These are phyloP conservation scores for Coniophora puteana DNA, from an alignment of 1,284 basidiomycete species.

Conservation along the genomic window DNA sequence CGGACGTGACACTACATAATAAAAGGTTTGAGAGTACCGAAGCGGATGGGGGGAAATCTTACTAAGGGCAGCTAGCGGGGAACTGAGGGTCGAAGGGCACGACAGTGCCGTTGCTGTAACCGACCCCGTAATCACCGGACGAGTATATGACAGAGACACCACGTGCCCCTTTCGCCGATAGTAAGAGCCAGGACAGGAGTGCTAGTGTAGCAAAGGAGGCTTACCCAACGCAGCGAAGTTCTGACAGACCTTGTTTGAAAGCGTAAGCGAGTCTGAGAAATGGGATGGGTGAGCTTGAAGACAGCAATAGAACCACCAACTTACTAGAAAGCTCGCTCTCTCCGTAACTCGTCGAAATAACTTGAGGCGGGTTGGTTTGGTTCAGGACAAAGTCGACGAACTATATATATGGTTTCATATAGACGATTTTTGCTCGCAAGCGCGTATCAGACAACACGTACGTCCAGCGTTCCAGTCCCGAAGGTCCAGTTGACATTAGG, in stretches of 20 bases:
- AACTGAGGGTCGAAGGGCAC: constrained; percentile 53
- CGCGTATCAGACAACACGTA: constrained; percentile 25
- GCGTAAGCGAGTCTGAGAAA: background rate
- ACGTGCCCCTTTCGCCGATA: constrained; percentile 54
- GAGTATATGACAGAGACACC: constrained; percentile 59
- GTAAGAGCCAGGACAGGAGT: too few relatives aligned
- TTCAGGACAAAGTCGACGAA: constrained; percentile 54
- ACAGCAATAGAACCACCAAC: too few relatives aligned
- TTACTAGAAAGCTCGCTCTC: constrained; percentile 61
- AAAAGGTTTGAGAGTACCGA: too few relatives aligned
- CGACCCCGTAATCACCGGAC: constrained; percentile 62
- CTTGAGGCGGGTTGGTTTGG: too few relatives aligned
- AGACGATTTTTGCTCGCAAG: background rate
- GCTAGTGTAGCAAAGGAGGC: too few relatives aligned
- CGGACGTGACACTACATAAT: too few relatives aligned
- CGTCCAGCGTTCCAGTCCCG: constrained; percentile 47
- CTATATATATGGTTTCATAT: constrained; percentile 24
- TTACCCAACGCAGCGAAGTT: too few relatives aligned
- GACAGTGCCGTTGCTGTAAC: constrained; percentile 46
- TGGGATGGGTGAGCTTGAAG: too few relatives aligned
- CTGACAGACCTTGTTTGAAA: constrained; percentile 1
- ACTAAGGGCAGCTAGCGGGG: constrained; percentile 35
- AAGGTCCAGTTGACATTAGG: constrained; percentile 40
- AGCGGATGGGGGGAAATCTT: too few relatives aligned
- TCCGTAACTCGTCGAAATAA: too few relatives aligned